These are phyloP conservation scores for Centrapalus pauciflorus DNA, from an alignment of 129 eudicot species.

Conservation along the genomic window DNA sequence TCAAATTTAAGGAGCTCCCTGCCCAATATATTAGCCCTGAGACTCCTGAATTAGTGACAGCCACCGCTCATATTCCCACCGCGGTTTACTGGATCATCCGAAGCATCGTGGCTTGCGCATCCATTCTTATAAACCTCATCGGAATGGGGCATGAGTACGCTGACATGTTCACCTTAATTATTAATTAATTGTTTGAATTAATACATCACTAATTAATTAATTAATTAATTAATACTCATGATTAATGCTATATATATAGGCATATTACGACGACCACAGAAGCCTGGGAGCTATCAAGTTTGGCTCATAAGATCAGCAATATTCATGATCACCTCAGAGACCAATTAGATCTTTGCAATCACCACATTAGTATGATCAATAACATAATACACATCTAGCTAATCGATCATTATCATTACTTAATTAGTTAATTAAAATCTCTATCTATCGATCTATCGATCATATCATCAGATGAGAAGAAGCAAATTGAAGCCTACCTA, in stretches of 20 bases:
- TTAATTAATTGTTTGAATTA: too few relatives aligned
- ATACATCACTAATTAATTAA: too few relatives aligned
- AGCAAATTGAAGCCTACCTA: conserved; percentile 52
- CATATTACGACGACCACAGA: conserved; percentile 58
- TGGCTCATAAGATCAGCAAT: conserved; percentile 67
- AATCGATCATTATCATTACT: neutral
- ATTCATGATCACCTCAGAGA: conserved; percentile 49
- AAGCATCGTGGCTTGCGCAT: conserved; percentile 61
- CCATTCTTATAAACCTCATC: conserved; percentile 57
- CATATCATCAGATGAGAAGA: conserved; percentile 71
- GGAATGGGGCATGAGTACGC: conserved; percentile 74
- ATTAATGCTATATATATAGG: conserved; percentile 33
- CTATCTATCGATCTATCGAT: too few relatives aligned
- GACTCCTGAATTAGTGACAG: conserved; percentile 43
- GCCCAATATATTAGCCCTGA: conserved; percentile 42
- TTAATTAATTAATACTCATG: too few relatives aligned
- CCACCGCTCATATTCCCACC: conserved; percentile 54
- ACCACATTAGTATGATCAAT: conserved; percentile 50
- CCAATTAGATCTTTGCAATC: conserved; percentile 50
- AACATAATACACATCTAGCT: neutral
- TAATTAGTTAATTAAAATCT: too few relatives aligned
- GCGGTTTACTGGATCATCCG: conserved; percentile 74
- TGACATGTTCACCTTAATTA: neutral
- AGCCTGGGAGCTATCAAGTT: conserved; percentile 75
- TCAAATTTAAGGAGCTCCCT: conserved; percentile 66